These are phyloP conservation scores for Scopulariopsis brevicaulis DNA, from an alignment of 2,329 filamentous ascomycete genomes.

Conservation along the genomic window DNA sequence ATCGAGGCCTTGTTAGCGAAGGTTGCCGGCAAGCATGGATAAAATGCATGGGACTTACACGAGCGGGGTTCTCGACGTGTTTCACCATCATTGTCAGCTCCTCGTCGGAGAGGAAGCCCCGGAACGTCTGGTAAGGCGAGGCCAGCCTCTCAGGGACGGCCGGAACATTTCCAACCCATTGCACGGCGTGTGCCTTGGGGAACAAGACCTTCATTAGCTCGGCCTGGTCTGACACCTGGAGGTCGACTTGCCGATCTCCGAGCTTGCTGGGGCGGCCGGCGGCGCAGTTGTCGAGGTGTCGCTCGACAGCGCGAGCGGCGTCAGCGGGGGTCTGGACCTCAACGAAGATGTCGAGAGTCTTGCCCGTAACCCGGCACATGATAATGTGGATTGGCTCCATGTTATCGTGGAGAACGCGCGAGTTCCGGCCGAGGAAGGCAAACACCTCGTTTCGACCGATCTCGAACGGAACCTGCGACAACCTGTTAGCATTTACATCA, in stretches of 20 bases:
- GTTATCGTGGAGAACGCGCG: slow-evolving; percentile 39
- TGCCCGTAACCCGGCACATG: slow-evolving; percentile 51
- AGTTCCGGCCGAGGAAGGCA: slow-evolving; percentile 47
- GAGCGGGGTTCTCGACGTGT: slow-evolving; percentile 48
- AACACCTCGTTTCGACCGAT: slow-evolving; percentile 42
- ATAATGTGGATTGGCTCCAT: slow-evolving; percentile 51
- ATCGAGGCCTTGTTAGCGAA: not conserved
- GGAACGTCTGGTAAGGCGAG: slow-evolving; percentile 28
- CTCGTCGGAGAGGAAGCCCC: slow-evolving; percentile 48
- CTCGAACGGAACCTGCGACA: slow-evolving; percentile 27
- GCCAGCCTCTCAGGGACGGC: slow-evolving; percentile 21
- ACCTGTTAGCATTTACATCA: not conserved
- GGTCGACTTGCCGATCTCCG: slow-evolving; percentile 43
- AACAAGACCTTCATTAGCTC: slow-evolving; percentile 52
- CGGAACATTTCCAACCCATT: slow-evolving; percentile 39
- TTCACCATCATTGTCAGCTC: slow-evolving; percentile 54
- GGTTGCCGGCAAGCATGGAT: slow-evolving; percentile 3
- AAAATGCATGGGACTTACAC: slow-evolving; percentile 32
- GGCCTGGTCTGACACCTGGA: slow-evolving; percentile 44
- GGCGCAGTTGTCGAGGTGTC: slow-evolving; percentile 25
- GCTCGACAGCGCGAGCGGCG: slow-evolving; percentile 39
- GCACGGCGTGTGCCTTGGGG: slow-evolving; percentile 41
- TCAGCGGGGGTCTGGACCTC: slow-evolving; percentile 43
- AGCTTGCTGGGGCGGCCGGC: slow-evolving; percentile 34
- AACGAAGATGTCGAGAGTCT: slow-evolving; percentile 50